A percentile compares a stretch with the other conserved stretches of the same genome.
These are phyloP conservation scores for Scedosporium dehoogii DNA, from an alignment of 2,329 filamentous ascomycete species.

Conservation along the genomic window DNA sequence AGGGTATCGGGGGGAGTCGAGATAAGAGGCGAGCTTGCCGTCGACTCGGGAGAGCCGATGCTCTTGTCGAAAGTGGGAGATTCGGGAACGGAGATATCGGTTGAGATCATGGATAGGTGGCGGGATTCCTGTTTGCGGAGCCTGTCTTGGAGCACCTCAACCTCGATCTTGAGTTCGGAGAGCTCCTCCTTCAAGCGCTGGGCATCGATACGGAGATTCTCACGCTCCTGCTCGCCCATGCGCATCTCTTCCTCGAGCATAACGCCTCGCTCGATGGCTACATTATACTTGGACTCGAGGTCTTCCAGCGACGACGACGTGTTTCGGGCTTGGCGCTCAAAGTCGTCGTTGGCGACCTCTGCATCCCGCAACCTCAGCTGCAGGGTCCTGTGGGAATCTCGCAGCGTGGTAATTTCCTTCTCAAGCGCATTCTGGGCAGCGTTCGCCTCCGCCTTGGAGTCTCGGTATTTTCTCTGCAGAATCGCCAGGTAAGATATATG, in stretches of 20 bases:
- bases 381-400: conserved; percentile 72
- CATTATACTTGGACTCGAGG: conserved; percentile 92
- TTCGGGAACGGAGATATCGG: conserved; percentile 52
- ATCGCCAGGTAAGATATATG: not conserved
- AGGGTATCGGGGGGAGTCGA: conserved; percentile 73
- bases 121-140: conserved; percentile 60
- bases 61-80: conserved; percentile 65
- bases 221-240: conserved; percentile 82
- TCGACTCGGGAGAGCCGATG: conserved; percentile 71
- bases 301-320: conserved; percentile 94
- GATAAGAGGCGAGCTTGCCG: conserved; percentile 82
- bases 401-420: conserved; percentile 88
- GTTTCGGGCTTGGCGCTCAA: conserved; percentile 90
- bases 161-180: conserved; percentile 86
- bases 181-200: conserved; percentile 87
- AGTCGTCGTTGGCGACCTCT: conserved; percentile 97
- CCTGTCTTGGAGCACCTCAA: conserved; percentile 90
- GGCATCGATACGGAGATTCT: conserved; percentile 77
- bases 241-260: conserved; percentile 94
- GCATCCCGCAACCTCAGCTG: conserved; percentile 84
- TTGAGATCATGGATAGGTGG: conserved; percentile 49
- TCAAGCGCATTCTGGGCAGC: conserved; percentile 76
- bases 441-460: conserved; percentile 82
- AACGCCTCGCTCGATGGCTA: conserved; percentile 82
- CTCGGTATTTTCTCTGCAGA: conserved; percentile 81